Conservation (phyloP, 2,329 filamentous ascomycete species). For the Rhinocladiella mackenziei region DNA sequence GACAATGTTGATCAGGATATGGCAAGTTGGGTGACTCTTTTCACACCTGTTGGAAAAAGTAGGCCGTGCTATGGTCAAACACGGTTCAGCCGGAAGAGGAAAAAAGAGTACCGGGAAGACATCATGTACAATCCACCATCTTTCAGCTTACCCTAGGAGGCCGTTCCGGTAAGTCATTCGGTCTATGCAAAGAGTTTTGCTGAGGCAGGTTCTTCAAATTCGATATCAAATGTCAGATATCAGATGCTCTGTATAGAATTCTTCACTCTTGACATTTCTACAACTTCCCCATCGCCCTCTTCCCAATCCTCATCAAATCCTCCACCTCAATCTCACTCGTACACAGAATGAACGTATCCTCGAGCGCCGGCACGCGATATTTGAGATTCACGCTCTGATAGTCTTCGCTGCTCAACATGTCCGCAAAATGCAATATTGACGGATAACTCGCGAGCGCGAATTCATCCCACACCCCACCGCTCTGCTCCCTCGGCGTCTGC, state of each 20-base stretch:
- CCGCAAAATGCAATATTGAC: slow-evolving; percentile 57
- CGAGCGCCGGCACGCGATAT: slow-evolving; percentile 48
- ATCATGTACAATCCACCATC: too few relatives aligned
- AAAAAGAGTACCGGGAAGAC: too few relatives aligned
- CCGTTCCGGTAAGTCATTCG: too few relatives aligned
- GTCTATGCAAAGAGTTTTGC: too few relatives aligned
- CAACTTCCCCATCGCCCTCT: slow-evolving; percentile 31
- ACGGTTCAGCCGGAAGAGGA: too few relatives aligned
- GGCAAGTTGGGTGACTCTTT: too few relatives aligned
- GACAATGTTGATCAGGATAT: too few relatives aligned
- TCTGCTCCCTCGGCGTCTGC: slow-evolving; percentile 15
- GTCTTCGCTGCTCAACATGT: slow-evolving; percentile 56
- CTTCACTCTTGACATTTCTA: slow-evolving; percentile 1
- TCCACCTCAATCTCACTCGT: slow-evolving; percentile 49
- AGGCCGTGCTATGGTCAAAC: too few relatives aligned
- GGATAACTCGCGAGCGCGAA: slow-evolving; percentile 63
- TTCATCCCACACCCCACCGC: slow-evolving; percentile 55
- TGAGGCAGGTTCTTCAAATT: too few relatives aligned
- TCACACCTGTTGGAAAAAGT: too few relatives aligned
- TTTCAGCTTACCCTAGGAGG: too few relatives aligned
- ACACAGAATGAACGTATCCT: slow-evolving; percentile 52
- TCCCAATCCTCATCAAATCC: slow-evolving; percentile 11
- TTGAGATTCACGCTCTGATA: slow-evolving; percentile 57
- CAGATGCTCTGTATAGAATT: not conserved
- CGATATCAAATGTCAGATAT: too few relatives aligned